Percentiles rank a stretch among this genome's conserved stretches.
These are phyloP conservation scores for Nidula microcarpa DNA, from an alignment of 768 basidiomycete species.

Conservation along the genomic window DNA sequence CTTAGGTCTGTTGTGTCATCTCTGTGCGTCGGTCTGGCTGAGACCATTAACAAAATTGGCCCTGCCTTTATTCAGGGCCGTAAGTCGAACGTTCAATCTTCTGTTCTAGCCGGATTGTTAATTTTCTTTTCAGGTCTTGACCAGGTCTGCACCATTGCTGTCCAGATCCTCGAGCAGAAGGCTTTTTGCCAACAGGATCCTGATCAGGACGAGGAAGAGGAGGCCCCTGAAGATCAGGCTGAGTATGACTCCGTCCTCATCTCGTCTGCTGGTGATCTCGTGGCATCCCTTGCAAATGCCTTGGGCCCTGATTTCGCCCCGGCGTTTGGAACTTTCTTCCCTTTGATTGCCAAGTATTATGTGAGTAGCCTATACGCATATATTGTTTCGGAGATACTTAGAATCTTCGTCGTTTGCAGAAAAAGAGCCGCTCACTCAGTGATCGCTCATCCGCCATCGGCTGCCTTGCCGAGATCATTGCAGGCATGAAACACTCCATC, in stretches of 20 bases:
- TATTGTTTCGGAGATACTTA: neutral
- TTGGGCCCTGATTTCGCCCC: constrained; percentile 82
- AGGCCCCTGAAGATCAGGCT: constrained; percentile 84
- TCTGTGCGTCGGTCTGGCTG: constrained; percentile 84
- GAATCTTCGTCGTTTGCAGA: constrained; percentile 36
- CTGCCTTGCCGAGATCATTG: constrained; percentile 91
- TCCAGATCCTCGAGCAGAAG: constrained; percentile 89
- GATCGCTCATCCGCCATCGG: constrained; percentile 94
- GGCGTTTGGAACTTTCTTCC: constrained; percentile 84
- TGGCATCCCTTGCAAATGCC: constrained; percentile 80
- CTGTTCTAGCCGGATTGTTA: constrained; percentile 3
- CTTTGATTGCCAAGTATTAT: constrained; percentile 88
- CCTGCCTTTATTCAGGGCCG: constrained; percentile 79
- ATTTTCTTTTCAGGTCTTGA: constrained; percentile 54
- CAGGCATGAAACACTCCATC: constrained; percentile 83
- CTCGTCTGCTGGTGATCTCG: constrained; percentile 91
- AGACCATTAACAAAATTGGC: constrained; percentile 90
- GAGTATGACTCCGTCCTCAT: constrained; percentile 97
- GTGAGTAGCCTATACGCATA: constrained; percentile 40
- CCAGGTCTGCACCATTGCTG: constrained; percentile 72
- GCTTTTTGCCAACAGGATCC: constrained; percentile 96
- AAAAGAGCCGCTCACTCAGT: constrained; percentile 80
- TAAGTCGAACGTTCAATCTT: constrained; percentile 31
- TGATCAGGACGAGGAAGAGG: constrained; percentile 85
- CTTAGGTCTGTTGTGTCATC: constrained; percentile 81